Evolutionary conservation across 2,329 filamentous ascomycete genomes (phyloP), one percentile per base, ranked within the genome.

Genomic region (Monosporascus sp.): DNA sequence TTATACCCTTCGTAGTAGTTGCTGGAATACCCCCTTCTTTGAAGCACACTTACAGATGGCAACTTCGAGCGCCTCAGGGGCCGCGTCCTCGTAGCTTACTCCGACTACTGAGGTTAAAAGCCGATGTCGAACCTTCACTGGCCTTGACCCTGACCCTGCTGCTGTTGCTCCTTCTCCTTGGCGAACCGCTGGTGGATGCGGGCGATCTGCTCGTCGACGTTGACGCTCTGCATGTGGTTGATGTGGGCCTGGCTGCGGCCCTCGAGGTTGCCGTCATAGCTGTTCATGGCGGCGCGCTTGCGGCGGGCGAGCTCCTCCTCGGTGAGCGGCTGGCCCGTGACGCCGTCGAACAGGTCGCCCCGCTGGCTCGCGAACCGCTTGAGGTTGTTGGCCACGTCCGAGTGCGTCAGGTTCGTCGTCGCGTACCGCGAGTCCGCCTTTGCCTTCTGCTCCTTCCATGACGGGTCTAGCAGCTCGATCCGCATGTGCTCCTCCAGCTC

Each of bases 361-460:
- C 93, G 84, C 70, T 96, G 89, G 60, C 89, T 92, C 24, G 92
- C 91, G 50, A 97, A 78, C n/a, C 93, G 87, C 77, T 97, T 97
- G 58, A 97, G 81, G 68, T 97, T 97, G 69, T 91, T 92, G 50
- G 91, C 92, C 46, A 96, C 91, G 62, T 97, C 93, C 37, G 81
- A 84, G 3, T 90, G 93, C 1, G 88, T 89, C 9, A 96, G 74
- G 63, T 96, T 97, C 9, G 91, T 95, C 0, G 89, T 92, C 1
- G 89, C 84, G 59, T 88, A 90, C 57, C 93, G 87, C 14, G 88
- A 85, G 46, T 96, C 91, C 17, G 89, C 85, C 69, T 96, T 96
- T 54, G 89, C 88, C 62, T 91, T 91, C 69, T 97, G 92, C 68
- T 97, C 92, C 69, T 96, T 96, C 92, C 93, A 97, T 55, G 88